Base-by-base conservation (phyloP, 2,329 filamentous ascomycete genomes). In the Exutisphaerella laricina region DNA sequence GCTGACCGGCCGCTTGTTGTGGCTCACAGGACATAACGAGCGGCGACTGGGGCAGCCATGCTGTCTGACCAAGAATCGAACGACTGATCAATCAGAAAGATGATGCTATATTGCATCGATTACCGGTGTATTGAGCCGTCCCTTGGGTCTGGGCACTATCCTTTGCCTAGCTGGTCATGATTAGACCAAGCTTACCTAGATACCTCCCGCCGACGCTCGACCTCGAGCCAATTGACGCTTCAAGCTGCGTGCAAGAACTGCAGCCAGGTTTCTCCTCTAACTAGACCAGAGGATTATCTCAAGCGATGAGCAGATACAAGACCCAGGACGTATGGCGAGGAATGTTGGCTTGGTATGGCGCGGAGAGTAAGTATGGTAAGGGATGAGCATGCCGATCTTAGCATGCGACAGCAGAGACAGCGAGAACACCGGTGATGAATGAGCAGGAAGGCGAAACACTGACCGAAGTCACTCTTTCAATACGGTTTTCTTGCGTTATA, bases 11-110 rank as follows among this genome's bases (percentile, higher is more conserved):
- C 38, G 51, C 26, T 28, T 32, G 39, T 50, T 32, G 38, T 48
- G 46, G 42, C 44, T 42, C 42, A 48, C 53, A 61, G 58, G 58
- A 59, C 57, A 41, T 61, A 57, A 57, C 50, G 49, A 48, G 33
- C 23, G 20, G 33, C 33, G 33, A 20, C 17, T n/a, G 18, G 33
- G 23, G 14, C 17, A 21, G 20, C 14, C 23, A 6, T 20, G n/a
- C 7, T 22, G 9, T 22, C 33, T 23, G 33, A 20, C 14, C 33
- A 23, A 4, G 9, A 17, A 20, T 21, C 33, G 17, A n/a, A 35
- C 18, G n/a, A 35, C n/a, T 23, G 9, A 34, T 9, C 17, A 21
- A 18, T 26, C 22, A 9, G 26, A 14, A 7, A 18, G 34, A 38
- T 13, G 43, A 46, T 44, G 43, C 44, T 39, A 23, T 28, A 12